A percentile compares a stretch with the other conserved stretches of the same genome.
phyloP scores from a whole-genome alignment of 805 yeast genomes.

The Barnettozyma californica region DNA sequence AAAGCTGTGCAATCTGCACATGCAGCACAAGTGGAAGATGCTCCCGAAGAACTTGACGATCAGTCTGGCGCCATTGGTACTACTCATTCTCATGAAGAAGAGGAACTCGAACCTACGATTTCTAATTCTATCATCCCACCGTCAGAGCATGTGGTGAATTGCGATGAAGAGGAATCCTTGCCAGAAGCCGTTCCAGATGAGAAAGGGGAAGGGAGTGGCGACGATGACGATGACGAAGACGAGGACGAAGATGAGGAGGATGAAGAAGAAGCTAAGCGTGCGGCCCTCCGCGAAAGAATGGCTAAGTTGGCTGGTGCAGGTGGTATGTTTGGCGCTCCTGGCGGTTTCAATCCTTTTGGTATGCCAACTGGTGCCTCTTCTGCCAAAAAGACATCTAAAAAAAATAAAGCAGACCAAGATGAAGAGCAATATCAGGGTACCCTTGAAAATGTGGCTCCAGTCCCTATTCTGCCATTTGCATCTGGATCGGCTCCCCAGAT shows the following conservation, averaged over 20 bases:
- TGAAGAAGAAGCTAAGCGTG: conserved; percentile 69
- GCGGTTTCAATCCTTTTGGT: conserved; percentile 37
- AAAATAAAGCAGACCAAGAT: conserved; percentile 17
- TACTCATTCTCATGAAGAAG: neutral
- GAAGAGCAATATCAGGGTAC: conserved; percentile 12
- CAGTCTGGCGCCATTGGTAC: neutral
- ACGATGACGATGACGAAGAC: conserved; percentile 44
- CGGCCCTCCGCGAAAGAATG: conserved; percentile 85
- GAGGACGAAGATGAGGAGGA: conserved; percentile 59
- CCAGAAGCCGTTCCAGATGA: conserved; percentile 23
- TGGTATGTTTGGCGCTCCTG: conserved; percentile 37
- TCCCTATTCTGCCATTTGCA: conserved; percentile 52
- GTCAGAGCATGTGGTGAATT: neutral
- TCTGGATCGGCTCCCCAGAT: conserved; percentile 22
- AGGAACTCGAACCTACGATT: neutral
- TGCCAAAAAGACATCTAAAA: conserved; percentile 19
- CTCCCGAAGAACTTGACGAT: conserved; percentile 4
- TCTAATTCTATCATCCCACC: neutral
- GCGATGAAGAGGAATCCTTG: conserved; percentile 15
- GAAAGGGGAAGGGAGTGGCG: conserved; percentile 31
- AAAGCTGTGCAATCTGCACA: neutral
- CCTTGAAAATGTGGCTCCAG: conserved; percentile 28
- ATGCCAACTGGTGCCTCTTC: conserved; percentile 31
- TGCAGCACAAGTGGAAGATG: neutral
- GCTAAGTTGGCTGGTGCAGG: conserved; percentile 88